These are phyloP conservation scores for Dryadomyces sulphureus DNA, from an alignment of 2,329 filamentous ascomycete genomes.

Conservation along the genomic window DNA sequence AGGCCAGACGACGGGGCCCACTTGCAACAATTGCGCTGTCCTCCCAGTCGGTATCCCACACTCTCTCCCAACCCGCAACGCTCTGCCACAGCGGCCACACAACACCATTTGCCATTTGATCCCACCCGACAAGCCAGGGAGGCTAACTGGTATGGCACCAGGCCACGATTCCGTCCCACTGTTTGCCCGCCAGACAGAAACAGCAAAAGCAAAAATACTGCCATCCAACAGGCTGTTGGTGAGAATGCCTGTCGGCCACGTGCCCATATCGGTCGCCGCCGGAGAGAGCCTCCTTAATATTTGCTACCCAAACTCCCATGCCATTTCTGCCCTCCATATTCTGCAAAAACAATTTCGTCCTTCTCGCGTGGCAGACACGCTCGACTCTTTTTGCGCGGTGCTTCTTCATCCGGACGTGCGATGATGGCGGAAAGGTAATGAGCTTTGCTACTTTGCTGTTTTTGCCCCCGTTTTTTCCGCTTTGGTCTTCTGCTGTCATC, in stretches of 20 bases:
- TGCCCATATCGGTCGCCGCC: slow-evolving; percentile 6
- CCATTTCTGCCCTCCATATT: background rate
- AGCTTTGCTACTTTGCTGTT: no score
- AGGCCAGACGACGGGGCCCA: slow-evolving; percentile 16
- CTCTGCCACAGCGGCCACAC: background rate
- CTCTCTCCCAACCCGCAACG: slow-evolving; percentile 4
- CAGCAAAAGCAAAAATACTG: background rate
- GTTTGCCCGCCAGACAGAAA: slow-evolving; percentile 2
- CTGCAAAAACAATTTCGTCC: background rate
- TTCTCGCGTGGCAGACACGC: background rate
- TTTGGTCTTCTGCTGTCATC: background rate
- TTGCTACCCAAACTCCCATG: slow-evolving; percentile 1
- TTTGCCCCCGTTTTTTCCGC: no score
- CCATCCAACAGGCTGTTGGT: slow-evolving; percentile 2
- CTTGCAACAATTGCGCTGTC: slow-evolving; percentile 12
- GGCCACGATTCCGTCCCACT: slow-evolving; percentile 6
- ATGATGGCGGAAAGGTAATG: slow-evolving; percentile 8
- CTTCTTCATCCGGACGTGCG: background rate
- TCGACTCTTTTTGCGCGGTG: background rate
- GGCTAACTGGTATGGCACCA: slow-evolving; percentile 6
- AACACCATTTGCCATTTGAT: background rate
- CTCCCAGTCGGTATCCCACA: slow-evolving; percentile 4
- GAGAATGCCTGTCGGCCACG: slow-evolving; percentile 5
- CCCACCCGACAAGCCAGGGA: slow-evolving; percentile 5
- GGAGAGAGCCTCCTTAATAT: slow-evolving; percentile 6